Base-by-base conservation (phyloP, 2,329 filamentous ascomycete species). In the Alternaria postmessia region DNA sequence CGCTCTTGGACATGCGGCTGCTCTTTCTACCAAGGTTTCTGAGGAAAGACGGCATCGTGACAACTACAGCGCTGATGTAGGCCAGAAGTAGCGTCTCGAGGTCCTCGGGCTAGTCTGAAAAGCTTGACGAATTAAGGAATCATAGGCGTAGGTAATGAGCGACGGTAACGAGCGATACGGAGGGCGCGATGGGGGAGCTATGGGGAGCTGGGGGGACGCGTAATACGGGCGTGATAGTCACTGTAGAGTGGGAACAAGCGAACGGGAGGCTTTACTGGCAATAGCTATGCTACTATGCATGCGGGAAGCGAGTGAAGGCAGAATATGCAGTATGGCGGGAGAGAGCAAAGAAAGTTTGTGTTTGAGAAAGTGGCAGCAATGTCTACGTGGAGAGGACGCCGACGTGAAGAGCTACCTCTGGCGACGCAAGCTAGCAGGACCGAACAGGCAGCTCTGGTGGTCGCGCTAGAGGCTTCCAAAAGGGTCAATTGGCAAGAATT, bases 1-100 rank as follows among this genome's bases (percentile, higher is more conserved):
- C 58, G 28, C 62, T 51, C 64, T 86, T 88, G 80, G 89, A 93
- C 62, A 89, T 86, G 77, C 85, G 89, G 55, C 67, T 71, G 57
- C 91, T 95, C 70, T 90, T 89, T 69, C 92, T 88, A 70, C 92
- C 90, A 57, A 96, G 81, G 74, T 90, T 88, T 79, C 88, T 92
- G 71, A 95, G 84, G 74, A 96, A 92, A 43, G 89, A 82, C 74
- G 81, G 81, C 81, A 83, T 83, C 46, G 51, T 62, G 28, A 56
- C 47, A 57, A 62, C 53, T 64, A 53, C 61, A 47, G 54, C 30
- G 57, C 24, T 61, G 63, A 53, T 36, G 51, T 62, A 47, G 11
- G 20, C 39, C 11, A 11, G 24, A 24, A 16, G 39, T 24, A 24
- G 20, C 22, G 39, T 24, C 20, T 24, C 9, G 14, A 24, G 39